Base-by-base conservation (phyloP, 495 filamentous ascomycete species). In the Neurospora sp. region DNA sequence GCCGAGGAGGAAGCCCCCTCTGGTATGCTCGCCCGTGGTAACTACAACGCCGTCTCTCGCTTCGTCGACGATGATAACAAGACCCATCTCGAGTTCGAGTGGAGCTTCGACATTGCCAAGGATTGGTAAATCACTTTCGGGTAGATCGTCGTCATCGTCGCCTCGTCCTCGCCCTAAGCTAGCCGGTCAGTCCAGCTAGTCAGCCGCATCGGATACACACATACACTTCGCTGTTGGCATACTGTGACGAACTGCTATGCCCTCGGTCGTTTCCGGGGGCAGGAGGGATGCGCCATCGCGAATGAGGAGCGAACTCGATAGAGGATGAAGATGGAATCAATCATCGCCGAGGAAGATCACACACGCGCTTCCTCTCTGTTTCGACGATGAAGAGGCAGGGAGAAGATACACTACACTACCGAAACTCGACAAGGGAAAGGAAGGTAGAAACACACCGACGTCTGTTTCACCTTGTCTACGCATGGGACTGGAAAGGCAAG, bases 51-150 rank as follows among this genome's bases (percentile, higher is more conserved):
- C 23, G 84, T 87, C 69, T 96, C 92, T 71, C 92, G 88, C 81
- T 98, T 99, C 82, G 84, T 96, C 72, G 96, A 99, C 80, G 96
- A 99, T 75, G 96, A 99, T 83, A 86, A 92, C 75, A 88, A 93
- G 81, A 89, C 85, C 39, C 93, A 98, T 82, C 86, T 99, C 46
- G 83, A 90, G 77, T 98, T 99, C 83, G 90, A 94, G 72, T 99
- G 96, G 96, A 86, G 88, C 70, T 98, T 99, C 77, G 91, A 97
- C 76, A 97, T 99, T 79, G 87, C 89, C 81, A 99, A 98, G 87
- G 92, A 95, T 79, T 98, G 96, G 96, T 91, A 89, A 78, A 72
- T 44, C 5, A 14, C 72, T 10, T 31, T 27, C 54, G 27, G 2
- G 6, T 31, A 27, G 54, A 62, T 66, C 54, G 54, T 35, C 54